Evolutionary conservation across 495 filamentous ascomycete species (phyloP), one percentile per base, ranked within the genome.

Genomic region (Extremus antarcticus): DNA sequence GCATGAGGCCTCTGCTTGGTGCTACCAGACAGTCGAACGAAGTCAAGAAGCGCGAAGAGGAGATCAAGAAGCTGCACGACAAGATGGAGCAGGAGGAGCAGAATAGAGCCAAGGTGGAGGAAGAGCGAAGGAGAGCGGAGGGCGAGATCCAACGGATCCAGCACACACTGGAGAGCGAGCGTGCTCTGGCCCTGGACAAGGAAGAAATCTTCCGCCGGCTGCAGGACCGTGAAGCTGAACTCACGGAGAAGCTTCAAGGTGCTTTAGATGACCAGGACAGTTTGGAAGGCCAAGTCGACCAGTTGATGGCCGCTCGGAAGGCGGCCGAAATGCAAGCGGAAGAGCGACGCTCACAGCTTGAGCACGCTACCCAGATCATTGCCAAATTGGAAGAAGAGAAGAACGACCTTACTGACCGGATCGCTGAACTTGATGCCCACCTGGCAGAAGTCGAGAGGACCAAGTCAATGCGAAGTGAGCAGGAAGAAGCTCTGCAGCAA

Each of bases 161-260:
- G 62, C 86, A 96, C 56, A 94, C 86, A 0, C 72, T 99, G 10
- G 94, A 99, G 69, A 95, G 90, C 56, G 94, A 99, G 70, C 82
- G 94, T 51, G 87, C 90, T 20, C 73, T 99, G 25, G 94, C 94
- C 0, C 74, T 99, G 8, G 94, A 99, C 68, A 99, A 97, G 65
- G 94, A 99, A 60, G 92, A 97, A 58, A 97, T 99, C 38, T 96
- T 96, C 73, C 92, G 90, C 65, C 79, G 94, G 17, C 75, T 96
- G n/a, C 91, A 95, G 64, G 66, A 84, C 35, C 82, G 91, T 22
- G 92, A 97, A 66, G 80, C 83, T 2, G 90, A 96, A 63, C 76
- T 99, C 0, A 83, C 78, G 17, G 94, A 99, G 63, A 95, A 97
- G 70, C 74, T 99, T 20, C 78, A 88, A 13, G 92, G 84, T 29